Evolutionary conservation across 768 basidiomycete species (phyloP).

Genomic region (Tulasnella sp.): DNA sequence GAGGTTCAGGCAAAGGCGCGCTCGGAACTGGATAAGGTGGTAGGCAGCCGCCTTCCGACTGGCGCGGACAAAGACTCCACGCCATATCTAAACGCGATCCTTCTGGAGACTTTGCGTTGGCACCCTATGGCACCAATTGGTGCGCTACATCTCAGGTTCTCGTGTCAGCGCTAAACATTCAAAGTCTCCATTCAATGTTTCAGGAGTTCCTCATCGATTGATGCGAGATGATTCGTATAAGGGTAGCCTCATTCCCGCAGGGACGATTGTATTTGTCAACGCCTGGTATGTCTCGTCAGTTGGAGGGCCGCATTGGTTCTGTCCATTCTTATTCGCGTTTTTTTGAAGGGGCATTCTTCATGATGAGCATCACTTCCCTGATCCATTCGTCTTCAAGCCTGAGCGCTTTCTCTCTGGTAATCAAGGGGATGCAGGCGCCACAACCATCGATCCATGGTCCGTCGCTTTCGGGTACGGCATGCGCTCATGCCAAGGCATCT

Average conservation of each 20-base stretch:
- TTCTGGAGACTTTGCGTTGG: slow-evolving; percentile 5
- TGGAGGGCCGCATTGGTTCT: too few species aligned
- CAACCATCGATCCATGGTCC: neutral
- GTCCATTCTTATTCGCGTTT: neutral
- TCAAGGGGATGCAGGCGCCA: too few species aligned
- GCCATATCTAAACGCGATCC: slow-evolving; percentile 9
- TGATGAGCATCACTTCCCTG: neutral
- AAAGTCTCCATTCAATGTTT: neutral
- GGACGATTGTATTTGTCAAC: slow-evolving; percentile 14
- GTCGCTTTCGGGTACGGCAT: slow-evolving; percentile 3
- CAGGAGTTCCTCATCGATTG: slow-evolving; percentile 10
- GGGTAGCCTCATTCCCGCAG: slow-evolving; percentile 11
- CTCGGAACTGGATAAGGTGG: slow-evolving; percentile 2
- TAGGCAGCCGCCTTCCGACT: slow-evolving; percentile 9
- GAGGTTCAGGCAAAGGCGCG: slow-evolving; percentile 2
- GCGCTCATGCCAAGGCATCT: slow-evolving; percentile 1
- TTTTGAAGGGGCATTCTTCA: neutral
- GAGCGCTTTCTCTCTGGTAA: too few species aligned
- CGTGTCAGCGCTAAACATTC: neutral
- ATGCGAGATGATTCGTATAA: slow-evolving; percentile 15
- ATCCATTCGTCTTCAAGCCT: neutral
- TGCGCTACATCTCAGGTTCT: neutral
- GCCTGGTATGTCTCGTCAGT: slow-evolving; percentile 13
- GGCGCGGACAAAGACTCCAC: slow-evolving; percentile 6
- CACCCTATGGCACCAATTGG: neutral